phyloP scores from a whole-genome alignment of 495 filamentous ascomycete genomes.

The Daldinia bambusicola region DNA sequence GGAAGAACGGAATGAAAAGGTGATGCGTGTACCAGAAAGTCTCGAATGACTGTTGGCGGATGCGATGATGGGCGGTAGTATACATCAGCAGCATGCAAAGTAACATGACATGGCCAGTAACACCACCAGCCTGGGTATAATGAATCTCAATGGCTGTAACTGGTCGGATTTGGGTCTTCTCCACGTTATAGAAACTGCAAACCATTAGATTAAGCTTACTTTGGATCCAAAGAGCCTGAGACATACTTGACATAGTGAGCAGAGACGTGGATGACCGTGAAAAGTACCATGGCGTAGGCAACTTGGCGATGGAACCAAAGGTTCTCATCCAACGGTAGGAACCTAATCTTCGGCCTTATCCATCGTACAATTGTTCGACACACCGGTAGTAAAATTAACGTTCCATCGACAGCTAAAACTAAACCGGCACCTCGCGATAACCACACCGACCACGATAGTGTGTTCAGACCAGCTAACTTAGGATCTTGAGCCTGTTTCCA shows the following conservation, averaged over 20 bases:
- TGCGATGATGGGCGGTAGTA: conserved; percentile 91
- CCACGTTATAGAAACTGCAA: conserved; percentile 91
- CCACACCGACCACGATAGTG: conserved; percentile 89
- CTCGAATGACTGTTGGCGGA: conserved; percentile 96
- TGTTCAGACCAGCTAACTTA: conserved; percentile 80
- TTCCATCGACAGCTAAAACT: conserved; percentile 80
- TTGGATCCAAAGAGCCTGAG: background rate
- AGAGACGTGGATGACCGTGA: conserved; percentile 77
- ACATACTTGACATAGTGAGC: conserved; percentile 96
- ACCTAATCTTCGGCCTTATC: conserved; percentile 86
- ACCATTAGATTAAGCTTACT: conserved; percentile 45
- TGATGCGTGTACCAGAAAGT: conserved; percentile 99
- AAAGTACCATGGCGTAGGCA: conserved; percentile 88
- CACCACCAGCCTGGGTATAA: conserved; percentile 86
- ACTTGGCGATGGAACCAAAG: conserved; percentile 97
- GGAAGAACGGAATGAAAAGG: conserved; percentile 93
- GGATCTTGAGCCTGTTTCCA: conserved; percentile 75
- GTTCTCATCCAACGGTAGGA: conserved; percentile 91
- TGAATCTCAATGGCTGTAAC: conserved; percentile 91
- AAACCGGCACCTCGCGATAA: conserved; percentile 93
- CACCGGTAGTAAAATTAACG: conserved; percentile 91
- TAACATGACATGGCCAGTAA: conserved; percentile 98
- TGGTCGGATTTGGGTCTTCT: conserved; percentile 83
- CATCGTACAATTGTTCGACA: conserved; percentile 88
- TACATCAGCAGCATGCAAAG: conserved; percentile 99